Evolutionary conservation across 169 alveolate species (phyloP).

Genomic region (Plasmodium vivax): DNA sequence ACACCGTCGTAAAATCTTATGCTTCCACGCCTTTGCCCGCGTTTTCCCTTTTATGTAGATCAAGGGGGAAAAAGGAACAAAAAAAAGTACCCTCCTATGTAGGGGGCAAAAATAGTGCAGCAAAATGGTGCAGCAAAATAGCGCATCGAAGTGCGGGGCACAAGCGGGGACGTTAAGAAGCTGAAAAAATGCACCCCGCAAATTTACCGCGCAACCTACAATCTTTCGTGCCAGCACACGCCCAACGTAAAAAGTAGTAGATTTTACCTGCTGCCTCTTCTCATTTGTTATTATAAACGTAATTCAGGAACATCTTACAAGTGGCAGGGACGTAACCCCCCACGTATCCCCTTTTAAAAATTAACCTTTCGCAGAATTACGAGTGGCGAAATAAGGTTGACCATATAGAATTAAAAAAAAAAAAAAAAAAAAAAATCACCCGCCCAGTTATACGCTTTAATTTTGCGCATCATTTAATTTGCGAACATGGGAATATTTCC

Average conservation of each 20-base stretch:
- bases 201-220: neutral
- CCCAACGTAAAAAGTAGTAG: neutral
- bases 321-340: neutral
- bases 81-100: neutral
- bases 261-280: neutral
- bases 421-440: neutral
- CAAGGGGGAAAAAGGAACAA: neutral
- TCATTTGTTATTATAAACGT: neutral
- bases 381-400: neutral
- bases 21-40: neutral
- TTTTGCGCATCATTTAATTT: neutral
- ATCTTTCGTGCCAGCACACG: neutral
- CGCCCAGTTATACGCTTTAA: neutral
- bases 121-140: neutral
- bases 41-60: neutral
- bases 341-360: neutral
- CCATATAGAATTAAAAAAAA: neutral
- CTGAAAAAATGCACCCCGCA: neutral
- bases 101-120: neutral
- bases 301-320: neutral
- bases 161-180: neutral
- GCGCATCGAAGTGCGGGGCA: neutral
- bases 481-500: neutral
- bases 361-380: neutral
- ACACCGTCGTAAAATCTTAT: neutral